These are phyloP conservation scores for Fusarium nelsonii DNA, from an alignment of 2,329 filamentous ascomycete species.

Conservation along the genomic window DNA sequence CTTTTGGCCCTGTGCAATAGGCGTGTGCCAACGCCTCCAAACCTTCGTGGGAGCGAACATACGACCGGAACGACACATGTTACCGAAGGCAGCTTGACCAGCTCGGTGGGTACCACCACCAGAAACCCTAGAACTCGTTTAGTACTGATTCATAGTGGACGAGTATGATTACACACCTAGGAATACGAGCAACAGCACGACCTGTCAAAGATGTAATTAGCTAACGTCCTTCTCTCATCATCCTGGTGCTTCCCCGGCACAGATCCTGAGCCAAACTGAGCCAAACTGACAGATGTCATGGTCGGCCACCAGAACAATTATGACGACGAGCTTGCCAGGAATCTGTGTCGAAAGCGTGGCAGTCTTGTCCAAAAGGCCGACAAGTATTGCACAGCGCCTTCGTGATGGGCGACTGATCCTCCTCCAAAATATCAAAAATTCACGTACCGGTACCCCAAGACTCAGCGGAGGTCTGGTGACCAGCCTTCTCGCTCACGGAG, in stretches of 20 bases:
- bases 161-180: slow-evolving; percentile 63
- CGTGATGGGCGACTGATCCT: not conserved
- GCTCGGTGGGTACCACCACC: slow-evolving; percentile 99
- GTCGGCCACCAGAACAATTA: not conserved
- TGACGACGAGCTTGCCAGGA: not conserved
- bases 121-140: slow-evolving; percentile 70
- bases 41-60: slow-evolving; percentile 99
- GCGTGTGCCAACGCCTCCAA: slow-evolving; percentile 99
- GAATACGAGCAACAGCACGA: slow-evolving; percentile 99
- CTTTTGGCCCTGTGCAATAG: slow-evolving; percentile 77
- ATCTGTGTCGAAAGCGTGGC: not conserved
- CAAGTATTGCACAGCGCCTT: not conserved
- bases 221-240: slow-evolving; percentile 4
- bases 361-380: not conserved
- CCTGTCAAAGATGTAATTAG: slow-evolving; percentile 65
- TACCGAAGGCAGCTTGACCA: slow-evolving; percentile 99
- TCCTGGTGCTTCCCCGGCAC: slow-evolving; percentile 4
- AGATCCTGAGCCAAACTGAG: too few species aligned
- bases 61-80: slow-evolving; percentile 99
- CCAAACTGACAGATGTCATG: too few species aligned
- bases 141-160: too few species aligned
- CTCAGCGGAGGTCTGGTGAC: slow-evolving; percentile 99
- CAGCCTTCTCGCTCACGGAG: slow-evolving; percentile 99
- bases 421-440: not conserved
- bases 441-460: slow-evolving; percentile 98